Conservation (phyloP, 768 basidiomycete genomes). For the Gelatoporia subvermispora region DNA sequence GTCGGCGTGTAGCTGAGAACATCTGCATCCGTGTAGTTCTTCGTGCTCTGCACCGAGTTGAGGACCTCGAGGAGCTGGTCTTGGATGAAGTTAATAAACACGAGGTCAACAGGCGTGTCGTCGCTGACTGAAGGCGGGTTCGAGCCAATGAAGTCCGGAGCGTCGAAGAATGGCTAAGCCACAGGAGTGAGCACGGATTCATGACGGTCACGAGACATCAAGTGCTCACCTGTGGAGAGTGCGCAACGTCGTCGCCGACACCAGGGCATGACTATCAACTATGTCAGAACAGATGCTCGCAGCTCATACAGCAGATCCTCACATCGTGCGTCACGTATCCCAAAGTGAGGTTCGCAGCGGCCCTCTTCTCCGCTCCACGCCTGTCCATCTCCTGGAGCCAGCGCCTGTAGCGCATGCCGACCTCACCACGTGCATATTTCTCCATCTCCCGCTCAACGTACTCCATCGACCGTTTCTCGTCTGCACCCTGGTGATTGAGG, state of each 20-base stretch:
- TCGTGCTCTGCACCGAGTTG: slow-evolving; percentile 48
- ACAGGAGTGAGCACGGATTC: neutral
- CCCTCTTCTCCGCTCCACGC: slow-evolving; percentile 35
- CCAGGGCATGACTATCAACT: slow-evolving; percentile 54
- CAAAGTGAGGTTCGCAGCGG: slow-evolving; percentile 49
- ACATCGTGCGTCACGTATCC: slow-evolving; percentile 77
- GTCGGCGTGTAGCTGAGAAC: slow-evolving; percentile 50
- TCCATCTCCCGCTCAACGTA: slow-evolving; percentile 33
- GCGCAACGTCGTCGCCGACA: slow-evolving; percentile 67
- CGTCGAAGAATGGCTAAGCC: slow-evolving; percentile 38
- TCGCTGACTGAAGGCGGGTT: slow-evolving; percentile 44
- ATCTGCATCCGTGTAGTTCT: slow-evolving; percentile 47
- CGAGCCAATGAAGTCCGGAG: slow-evolving; percentile 58
- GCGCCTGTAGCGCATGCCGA: slow-evolving; percentile 42
- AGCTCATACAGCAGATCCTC: slow-evolving; percentile 17
- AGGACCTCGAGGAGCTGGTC: slow-evolving; percentile 45
- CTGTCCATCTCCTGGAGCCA: slow-evolving; percentile 60
- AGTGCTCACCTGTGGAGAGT: slow-evolving; percentile 41
- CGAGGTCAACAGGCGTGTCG: slow-evolving; percentile 59
- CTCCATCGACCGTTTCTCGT: slow-evolving; percentile 26
- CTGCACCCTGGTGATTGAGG: slow-evolving; percentile 44
- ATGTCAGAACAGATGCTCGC: neutral
- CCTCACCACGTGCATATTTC: slow-evolving; percentile 44
- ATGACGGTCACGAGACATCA: neutral
- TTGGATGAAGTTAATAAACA: slow-evolving; percentile 71